Conservation (phyloP, 1,284 basidiomycete genomes). For the Heterobasidion parviporum region DNA sequence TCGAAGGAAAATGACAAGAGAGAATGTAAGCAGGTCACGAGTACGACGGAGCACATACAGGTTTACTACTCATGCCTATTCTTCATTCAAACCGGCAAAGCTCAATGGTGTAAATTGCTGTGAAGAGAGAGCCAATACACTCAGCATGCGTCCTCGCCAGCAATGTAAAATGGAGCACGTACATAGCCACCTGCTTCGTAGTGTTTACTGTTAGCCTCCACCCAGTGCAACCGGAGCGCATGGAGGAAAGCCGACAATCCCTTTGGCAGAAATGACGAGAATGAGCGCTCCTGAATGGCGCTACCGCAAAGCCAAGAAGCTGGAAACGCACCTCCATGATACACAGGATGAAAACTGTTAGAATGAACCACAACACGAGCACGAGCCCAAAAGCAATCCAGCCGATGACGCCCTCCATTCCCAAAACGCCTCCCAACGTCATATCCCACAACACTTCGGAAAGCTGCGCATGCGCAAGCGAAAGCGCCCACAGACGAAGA, state of each 20-base stretch:
- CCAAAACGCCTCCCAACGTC: conserved; percentile 63
- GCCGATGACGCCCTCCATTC: conserved; percentile 46
- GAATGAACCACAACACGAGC: conserved; percentile 73
- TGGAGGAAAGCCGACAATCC: conserved; percentile 77
- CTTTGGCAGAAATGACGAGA: background rate
- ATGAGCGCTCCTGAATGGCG: background rate
- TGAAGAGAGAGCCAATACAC: too few relatives aligned
- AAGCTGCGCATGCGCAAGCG: conserved; percentile 95
- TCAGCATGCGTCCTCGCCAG: background rate
- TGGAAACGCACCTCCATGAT: conserved; percentile 80
- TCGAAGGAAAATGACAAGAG: too few relatives aligned
- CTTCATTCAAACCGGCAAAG: too few relatives aligned
- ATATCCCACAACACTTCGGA: conserved; percentile 92
- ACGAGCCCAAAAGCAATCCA: conserved; percentile 57
- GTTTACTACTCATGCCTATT: too few relatives aligned
- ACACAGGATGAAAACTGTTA: conserved; percentile 78
- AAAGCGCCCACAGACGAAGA: conserved; percentile 97
- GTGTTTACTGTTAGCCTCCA: conserved; percentile 96
- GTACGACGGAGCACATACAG: too few relatives aligned
- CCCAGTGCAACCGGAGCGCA: conserved; percentile 95
- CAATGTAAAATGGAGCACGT: conserved; percentile 24
- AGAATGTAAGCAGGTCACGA: too few relatives aligned
- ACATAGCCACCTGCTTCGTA: conserved; percentile 88
- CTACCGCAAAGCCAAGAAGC: background rate
- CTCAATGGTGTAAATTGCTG: too few relatives aligned